Conservation (phyloP, 140 eudicot species). For the Oenanthe javanica region DNA sequence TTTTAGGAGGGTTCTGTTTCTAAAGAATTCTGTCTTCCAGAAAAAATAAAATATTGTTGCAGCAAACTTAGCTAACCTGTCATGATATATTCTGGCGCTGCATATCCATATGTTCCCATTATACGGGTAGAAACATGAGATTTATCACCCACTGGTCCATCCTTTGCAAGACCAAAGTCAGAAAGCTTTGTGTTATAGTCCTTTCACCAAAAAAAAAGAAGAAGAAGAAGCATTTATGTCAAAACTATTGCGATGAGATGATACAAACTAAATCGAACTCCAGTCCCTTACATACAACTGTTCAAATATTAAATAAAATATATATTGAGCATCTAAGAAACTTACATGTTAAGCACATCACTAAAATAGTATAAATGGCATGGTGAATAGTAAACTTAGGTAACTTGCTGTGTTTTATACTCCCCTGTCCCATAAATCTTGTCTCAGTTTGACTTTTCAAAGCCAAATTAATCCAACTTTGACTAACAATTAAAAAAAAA, state of each 20-base stretch:
- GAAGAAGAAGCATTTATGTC: background rate
- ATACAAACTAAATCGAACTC: background rate
- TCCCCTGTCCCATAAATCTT: no score
- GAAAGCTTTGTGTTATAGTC: slow-evolving; percentile 86
- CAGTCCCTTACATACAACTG: background rate
- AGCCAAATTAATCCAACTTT: no score
- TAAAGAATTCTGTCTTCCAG: background rate
- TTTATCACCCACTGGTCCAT: slow-evolving; percentile 96
- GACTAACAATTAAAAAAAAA: no score
- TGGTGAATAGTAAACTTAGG: background rate
- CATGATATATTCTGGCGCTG: slow-evolving; percentile 95
- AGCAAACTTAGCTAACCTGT: slow-evolving; percentile 37
- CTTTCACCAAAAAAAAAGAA: slow-evolving; percentile 22
- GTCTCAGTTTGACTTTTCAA: no score
- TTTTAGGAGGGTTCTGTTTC: background rate
- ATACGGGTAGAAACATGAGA: slow-evolving; percentile 96
- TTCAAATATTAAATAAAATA: no score
- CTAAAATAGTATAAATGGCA: background rate
- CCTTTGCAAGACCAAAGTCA: slow-evolving; percentile 92
- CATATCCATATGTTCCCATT: slow-evolving; percentile 96
- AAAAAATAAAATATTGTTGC: background rate
- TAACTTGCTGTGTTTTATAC: background rate
- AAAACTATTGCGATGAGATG: slow-evolving; percentile 9
- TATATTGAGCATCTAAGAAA: background rate
- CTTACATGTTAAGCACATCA: background rate